Base-by-base conservation (phyloP, 306 rosid species). In the Rosa lucieae region DNA sequence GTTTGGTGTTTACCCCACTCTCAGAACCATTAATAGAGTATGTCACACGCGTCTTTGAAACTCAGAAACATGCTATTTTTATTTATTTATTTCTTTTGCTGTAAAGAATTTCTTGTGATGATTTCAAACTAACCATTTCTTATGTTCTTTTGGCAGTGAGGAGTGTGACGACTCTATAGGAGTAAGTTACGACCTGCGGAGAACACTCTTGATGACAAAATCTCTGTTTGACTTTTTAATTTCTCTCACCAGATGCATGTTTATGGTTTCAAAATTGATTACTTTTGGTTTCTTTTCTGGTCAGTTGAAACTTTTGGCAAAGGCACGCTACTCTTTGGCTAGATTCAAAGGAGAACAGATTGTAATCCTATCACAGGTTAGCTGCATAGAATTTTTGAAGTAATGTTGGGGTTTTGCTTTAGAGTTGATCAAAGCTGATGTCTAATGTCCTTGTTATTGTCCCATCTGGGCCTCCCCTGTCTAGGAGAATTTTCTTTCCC, bases 1-100 rank as follows among this genome's bases (percentile, higher is more conserved):
- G 98, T 73, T 91, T 95, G 87, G 99, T 95, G 87, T 95, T 95
- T 85, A 95, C 98, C 74, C 99, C 98, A 58, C 98, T 95, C 69
- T 95, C 99, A 5, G 99, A 93, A 79, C 96, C 98, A 66, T 81
- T 93, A 84, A 95, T 95, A 46, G 99, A 90, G 99, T 95, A 95
- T 70, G 98, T 82, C 53, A 17, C 10, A 29, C 72, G 63, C 39
- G 29, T 73, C 48, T 66, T 76, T 61, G 72, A 73, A 75, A 65
- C 75, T 83, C 13, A 43, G n/a, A 26, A n/a, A 82, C 10, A 1
- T 56, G 21, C 3, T 1, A 2, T n/a, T 15, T 39, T 8, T 39
- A 1, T 76, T 8, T 23, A 11, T 79, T 37, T 8, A 12, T 42
- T 21, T 12, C 46, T 49, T 46, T 56, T 32, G 12, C 40, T 5